Evolutionary conservation across 306 rosid species (phyloP), one percentile per base, ranked within the genome.

Genomic region (Arachis hypogaea): DNA sequence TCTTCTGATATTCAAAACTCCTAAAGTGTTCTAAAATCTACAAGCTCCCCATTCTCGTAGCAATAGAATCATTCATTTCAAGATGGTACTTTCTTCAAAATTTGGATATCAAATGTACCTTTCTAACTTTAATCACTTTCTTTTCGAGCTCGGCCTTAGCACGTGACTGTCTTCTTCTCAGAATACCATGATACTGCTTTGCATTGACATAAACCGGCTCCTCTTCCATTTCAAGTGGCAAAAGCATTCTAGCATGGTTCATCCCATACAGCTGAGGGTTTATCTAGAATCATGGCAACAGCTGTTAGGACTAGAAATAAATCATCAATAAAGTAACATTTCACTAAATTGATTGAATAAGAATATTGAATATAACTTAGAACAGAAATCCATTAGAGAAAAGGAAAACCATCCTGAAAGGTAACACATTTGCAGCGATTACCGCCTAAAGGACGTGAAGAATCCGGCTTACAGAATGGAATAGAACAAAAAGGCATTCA

Each of bases 121-220:
- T 93, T 75, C 96, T 83, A 72, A 8, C 84, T 87, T 81, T 90
- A 7, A 83, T 80, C 40, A 67, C 86, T 80, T 87, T 93, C 85
- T 83, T 93, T 81, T 87, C 87, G 38, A 88, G 88, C 81, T 93
- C 95, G 18, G 95, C 91, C 80, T 93, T 93, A 28, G 98, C 95
- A 46, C 98, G 98, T 6, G 97, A 88, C 72, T 88, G 95, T 76
- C 98, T 85, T 77, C 98, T 82, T 74, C 98, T 81, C 79, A 93
- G 74, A 75, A 93, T 90, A 56, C 98, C 98, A 84, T 93, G 92
- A 80, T 93, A 93, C 78, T 93, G 98, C 83, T 93, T 93, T 49
- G 98, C 97, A 75, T 93, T 93, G 43, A 93, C 98, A 78, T 87
- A 88, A 60, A 93, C 98, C 74, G 98, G 96, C 74, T 87, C 98